Evolutionary conservation across 2,329 filamentous ascomycete species (phyloP).

Genomic region (Sarocladiaceae sp.): DNA sequence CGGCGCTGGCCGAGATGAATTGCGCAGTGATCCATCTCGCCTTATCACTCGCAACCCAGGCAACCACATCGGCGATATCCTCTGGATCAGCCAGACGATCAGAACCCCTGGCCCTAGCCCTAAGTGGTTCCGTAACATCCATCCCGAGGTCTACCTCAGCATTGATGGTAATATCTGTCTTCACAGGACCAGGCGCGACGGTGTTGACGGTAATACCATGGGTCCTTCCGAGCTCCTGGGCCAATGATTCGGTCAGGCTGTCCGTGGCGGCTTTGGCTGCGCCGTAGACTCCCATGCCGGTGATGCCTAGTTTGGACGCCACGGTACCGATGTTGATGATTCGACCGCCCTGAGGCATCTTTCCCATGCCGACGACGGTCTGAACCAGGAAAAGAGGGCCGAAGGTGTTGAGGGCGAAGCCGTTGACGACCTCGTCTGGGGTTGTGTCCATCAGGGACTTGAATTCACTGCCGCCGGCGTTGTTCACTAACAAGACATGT

Average conservation of each 20-base stretch:
- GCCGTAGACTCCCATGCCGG: slow-evolving; percentile 15
- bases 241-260: slow-evolving; percentile 26
- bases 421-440: slow-evolving; percentile 20
- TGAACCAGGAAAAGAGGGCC: slow-evolving; percentile 31
- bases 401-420: slow-evolving; percentile 29
- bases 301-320: slow-evolving; percentile 15
- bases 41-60: slow-evolving; percentile 33
- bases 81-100: slow-evolving; percentile 28
- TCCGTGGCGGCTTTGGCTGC: slow-evolving; percentile 30
- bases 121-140: slow-evolving; percentile 17
- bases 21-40: slow-evolving; percentile 41
- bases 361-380: slow-evolving; percentile 19
- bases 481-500: slow-evolving; percentile 27
- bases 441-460: slow-evolving; percentile 17
- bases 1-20: slow-evolving; percentile 22
- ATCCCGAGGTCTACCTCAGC: slow-evolving; percentile 11
- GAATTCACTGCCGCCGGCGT: slow-evolving; percentile 24
- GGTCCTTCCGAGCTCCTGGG: slow-evolving; percentile 29
- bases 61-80: slow-evolving; percentile 38
- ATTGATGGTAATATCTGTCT: slow-evolving; percentile 26
- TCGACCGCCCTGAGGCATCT: slow-evolving; percentile 29
- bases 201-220: slow-evolving; percentile 40
- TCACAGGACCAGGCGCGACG: slow-evolving; percentile 33
- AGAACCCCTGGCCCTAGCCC: slow-evolving; percentile 25
- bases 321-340: slow-evolving; percentile 22